A percentile compares a stretch with the other conserved stretches of the same genome.
Conservation (phyloP, 306 rosid species). For the Senna tora region DNA sequence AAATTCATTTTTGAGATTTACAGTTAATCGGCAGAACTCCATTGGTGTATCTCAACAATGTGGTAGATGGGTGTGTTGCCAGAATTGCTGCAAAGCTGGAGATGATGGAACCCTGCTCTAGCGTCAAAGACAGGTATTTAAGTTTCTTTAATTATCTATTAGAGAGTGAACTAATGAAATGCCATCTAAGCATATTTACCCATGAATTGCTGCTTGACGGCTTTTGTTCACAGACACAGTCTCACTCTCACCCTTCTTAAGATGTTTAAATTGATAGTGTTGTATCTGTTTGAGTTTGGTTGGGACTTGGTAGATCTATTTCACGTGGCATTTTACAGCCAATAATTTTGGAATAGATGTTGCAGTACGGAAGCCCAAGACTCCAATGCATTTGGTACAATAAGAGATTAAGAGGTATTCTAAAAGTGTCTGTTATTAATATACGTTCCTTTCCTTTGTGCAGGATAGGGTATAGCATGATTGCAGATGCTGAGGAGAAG, state of each 20-base stretch:
- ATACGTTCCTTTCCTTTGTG: conserved; percentile 27
- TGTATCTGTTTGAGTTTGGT: background rate
- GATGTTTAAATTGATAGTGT: background rate
- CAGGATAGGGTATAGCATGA: conserved; percentile 85
- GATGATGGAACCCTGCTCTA: conserved; percentile 98
- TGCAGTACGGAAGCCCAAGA: background rate
- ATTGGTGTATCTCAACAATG: conserved; percentile 79
- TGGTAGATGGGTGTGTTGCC: conserved; percentile 77
- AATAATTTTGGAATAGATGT: background rate
- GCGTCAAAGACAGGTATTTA: conserved; percentile 84
- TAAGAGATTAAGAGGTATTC: background rate
- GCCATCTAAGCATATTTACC: too few species aligned
- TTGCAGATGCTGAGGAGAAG: conserved; percentile 73
- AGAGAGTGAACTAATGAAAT: conserved; percentile 19
- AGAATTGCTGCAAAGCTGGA: conserved; percentile 87
- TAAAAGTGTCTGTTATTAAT: conserved; percentile 15
- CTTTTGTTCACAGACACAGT: conserved; percentile 3
- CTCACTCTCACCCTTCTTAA: conserved; percentile 24
- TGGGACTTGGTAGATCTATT: background rate
- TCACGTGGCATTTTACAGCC: background rate
- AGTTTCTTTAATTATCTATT: conserved; percentile 27
- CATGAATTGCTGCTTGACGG: background rate
- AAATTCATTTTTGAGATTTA: conserved; percentile 28
- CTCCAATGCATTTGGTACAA: conserved; percentile 13
- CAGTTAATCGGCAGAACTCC: conserved; percentile 88